Evolutionary conservation across 805 yeast genomes (phyloP).

Genomic region (Henningerozyma blattae): DNA sequence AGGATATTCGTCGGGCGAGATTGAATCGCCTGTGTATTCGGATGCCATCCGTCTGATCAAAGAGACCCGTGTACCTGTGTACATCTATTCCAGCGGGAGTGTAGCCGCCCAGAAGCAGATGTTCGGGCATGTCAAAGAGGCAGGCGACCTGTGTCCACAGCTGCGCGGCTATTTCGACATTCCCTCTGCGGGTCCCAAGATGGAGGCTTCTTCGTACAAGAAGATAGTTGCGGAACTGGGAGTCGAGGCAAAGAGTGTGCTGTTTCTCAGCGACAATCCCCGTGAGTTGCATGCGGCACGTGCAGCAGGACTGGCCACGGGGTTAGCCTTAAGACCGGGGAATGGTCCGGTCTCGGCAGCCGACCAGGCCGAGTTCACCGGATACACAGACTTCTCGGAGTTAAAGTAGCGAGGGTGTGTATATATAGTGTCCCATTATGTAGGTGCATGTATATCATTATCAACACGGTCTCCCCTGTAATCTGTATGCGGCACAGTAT

Average conservation of each 20-base stretch:
- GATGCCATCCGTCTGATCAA: slow-evolving; percentile 58
- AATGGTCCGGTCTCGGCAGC: slow-evolving; percentile 35
- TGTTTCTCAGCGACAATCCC: slow-evolving; percentile 74
- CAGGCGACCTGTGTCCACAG: slow-evolving; percentile 39
- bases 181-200: slow-evolving; percentile 67
- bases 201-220: slow-evolving; percentile 41
- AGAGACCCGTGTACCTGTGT: slow-evolving; percentile 28
- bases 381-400: not conserved
- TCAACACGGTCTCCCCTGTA: too few relatives aligned
- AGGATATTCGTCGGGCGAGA: slow-evolving; percentile 69
- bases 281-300: slow-evolving; percentile 67
- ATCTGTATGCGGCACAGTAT: too few relatives aligned
- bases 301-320: slow-evolving; percentile 46
- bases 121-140: slow-evolving; percentile 46
- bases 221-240: slow-evolving; percentile 32
- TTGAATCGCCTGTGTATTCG: slow-evolving; percentile 61
- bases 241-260: slow-evolving; percentile 23
- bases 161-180: slow-evolving; percentile 75
- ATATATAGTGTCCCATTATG: too few relatives aligned
- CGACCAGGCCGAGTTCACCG: not conserved
- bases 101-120: slow-evolving; percentile 75
- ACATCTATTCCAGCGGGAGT: slow-evolving; percentile 83
- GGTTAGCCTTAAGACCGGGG: slow-evolving; percentile 63
- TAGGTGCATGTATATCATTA: too few relatives aligned
- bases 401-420: too few relatives aligned